These are phyloP conservation scores for Pseudocercospora crystallina DNA, from an alignment of 2,329 filamentous ascomycete genomes.

Conservation along the genomic window DNA sequence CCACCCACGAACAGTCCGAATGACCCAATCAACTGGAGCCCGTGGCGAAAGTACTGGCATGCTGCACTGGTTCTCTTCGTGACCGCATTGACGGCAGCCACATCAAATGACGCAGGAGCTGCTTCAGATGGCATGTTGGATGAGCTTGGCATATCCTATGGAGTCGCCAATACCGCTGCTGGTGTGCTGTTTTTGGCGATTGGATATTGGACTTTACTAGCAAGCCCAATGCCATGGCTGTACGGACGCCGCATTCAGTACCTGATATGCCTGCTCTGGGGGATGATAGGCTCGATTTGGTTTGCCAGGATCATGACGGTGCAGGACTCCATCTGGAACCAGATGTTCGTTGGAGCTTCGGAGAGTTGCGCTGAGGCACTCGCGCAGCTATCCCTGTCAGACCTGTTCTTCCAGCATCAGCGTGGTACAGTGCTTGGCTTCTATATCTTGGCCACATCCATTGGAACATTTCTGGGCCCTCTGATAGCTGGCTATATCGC, in stretches of 20 bases:
- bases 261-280: slow-evolving; percentile 52
- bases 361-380: slow-evolving; percentile 58
- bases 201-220: slow-evolving; percentile 56
- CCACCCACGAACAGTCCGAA: slow-evolving; percentile 45
- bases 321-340: slow-evolving; percentile 54
- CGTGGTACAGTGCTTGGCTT: slow-evolving; percentile 55
- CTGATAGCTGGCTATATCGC: slow-evolving; percentile 54
- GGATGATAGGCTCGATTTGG: slow-evolving; percentile 55
- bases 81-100: slow-evolving; percentile 57
- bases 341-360: slow-evolving; percentile 59
- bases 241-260: slow-evolving; percentile 59
- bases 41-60: slow-evolving; percentile 32
- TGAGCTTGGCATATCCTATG: slow-evolving; percentile 53
- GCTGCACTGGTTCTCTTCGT: slow-evolving; percentile 54
- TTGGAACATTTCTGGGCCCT: slow-evolving; percentile 58
- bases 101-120: slow-evolving; percentile 56
- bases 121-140: slow-evolving; percentile 52
- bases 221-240: slow-evolving; percentile 54
- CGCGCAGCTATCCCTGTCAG: slow-evolving; percentile 58
- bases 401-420: slow-evolving; percentile 60
- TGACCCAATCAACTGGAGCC: slow-evolving; percentile 35
- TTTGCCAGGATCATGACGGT: slow-evolving; percentile 48
- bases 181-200: slow-evolving; percentile 58
- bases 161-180: slow-evolving; percentile 57
- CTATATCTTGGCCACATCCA: slow-evolving; percentile 56